Evolutionary conservation across 768 basidiomycete species (phyloP).

Genomic region (Artomyces pyxidatus): DNA sequence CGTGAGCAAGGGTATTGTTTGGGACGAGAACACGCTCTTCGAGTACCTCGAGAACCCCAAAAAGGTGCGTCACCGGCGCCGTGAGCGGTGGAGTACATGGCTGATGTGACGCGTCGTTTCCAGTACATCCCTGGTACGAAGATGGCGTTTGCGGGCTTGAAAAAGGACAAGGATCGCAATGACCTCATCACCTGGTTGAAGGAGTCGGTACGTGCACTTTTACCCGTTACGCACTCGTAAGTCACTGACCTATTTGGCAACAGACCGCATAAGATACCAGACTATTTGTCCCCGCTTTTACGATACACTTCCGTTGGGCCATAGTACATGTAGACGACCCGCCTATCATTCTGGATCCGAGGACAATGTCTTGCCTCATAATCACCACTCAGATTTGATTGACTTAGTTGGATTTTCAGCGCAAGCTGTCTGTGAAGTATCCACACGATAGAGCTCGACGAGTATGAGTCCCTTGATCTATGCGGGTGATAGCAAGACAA

Average conservation of each 20-base stretch:
- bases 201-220: slow-evolving; percentile 45
- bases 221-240: not conserved
- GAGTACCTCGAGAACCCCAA: slow-evolving; percentile 97
- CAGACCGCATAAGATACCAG: not conserved
- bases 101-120: not conserved
- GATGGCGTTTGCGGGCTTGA: slow-evolving; percentile 98
- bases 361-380: too few species aligned
- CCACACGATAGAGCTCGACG: too few species aligned
- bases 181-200: slow-evolving; percentile 86
- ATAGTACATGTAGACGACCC: not conserved
- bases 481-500: too few species aligned
- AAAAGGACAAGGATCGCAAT: slow-evolving; percentile 97
- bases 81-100: not conserved
- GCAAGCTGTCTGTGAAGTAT: too few species aligned
- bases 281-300: not conserved
- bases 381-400: too few species aligned
- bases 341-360: too few species aligned
- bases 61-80: slow-evolving; percentile 50
- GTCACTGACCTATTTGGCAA: not conserved
- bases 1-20: slow-evolving; percentile 85
- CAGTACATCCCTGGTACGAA: slow-evolving; percentile 95
- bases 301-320: not conserved
- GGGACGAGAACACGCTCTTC: slow-evolving; percentile 86
- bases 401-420: too few species aligned
- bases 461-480: too few species aligned